Base-by-base conservation (phyloP, 331 rosid genomes). In the Arachis monticola region DNA sequence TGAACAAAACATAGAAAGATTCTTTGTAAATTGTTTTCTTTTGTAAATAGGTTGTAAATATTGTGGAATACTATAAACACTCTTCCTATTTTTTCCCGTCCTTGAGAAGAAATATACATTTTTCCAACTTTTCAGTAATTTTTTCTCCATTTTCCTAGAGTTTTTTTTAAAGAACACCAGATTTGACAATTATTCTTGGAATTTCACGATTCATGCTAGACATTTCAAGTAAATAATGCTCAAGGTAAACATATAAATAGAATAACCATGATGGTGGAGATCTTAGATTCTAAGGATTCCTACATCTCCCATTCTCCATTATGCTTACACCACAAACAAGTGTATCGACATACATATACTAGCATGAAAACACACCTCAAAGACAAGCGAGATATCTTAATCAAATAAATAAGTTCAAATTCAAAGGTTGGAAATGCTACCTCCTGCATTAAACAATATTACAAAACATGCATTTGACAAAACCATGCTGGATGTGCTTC, bases 331-430 rank as follows among this genome's bases (percentile, higher is more conserved):
- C 67, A 53, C 14, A 79, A 66, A 72, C 63, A 58, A 17, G 52
- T 3, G 1, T 57, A 65, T 65, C 51, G 2, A 51, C 55, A 38
- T 13, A 52, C 4, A 12, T 62, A 48, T 62, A 48, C 57, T 59
- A 60, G 14, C 5, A 31, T n/a, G 32, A 11, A 47, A 72, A 56
- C 50, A 35, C 7, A 57, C 12, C 79, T 61, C 60, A 56, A 60
- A 72, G 56, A 64, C 14, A 76, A 71, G 22, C 65, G 51, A 13
- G 62, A 14, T 72, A 71, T 67, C 67, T 51, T 38, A 61, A 38
- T 41, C 53, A 30, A 61, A 56, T 41, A 10, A 63, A 48, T 7
- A 45, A 55, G 50, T 17, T 14, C 58, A 62, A 60, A 45, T 11
- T 40, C 32, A 72, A 52, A 38, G 0, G 51, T 52, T 45, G 41